Conservation (phyloP, 2,329 filamentous ascomycete genomes). For the Sphaerulina populicola region DNA sequence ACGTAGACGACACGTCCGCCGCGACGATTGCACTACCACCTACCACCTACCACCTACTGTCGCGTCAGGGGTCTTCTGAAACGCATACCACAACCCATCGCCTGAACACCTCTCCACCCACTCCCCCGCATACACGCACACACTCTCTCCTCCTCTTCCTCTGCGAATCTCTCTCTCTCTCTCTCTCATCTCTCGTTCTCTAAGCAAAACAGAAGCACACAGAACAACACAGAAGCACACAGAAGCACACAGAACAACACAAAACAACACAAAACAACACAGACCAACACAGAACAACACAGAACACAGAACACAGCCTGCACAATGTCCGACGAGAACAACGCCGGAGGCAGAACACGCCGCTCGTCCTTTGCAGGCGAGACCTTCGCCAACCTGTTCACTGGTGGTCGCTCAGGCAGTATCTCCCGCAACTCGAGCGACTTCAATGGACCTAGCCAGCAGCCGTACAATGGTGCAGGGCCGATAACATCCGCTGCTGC, state of each 20-base stretch:
- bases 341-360: conserved; percentile 21
- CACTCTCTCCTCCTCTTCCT: background rate
- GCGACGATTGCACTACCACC: background rate
- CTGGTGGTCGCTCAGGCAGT: conserved; percentile 28
- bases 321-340: conserved; percentile 21
- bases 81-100: background rate
- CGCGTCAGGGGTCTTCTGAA: background rate
- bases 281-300: background rate
- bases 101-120: background rate
- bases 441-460: conserved; percentile 23
- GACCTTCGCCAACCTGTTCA: conserved; percentile 44
- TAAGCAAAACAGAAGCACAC: too few relatives aligned
- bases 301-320: background rate
- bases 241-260: background rate
- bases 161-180: background rate
- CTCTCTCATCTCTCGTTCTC: too few relatives aligned
- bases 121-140: too few relatives aligned
- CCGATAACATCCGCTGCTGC: conserved; percentile 44
- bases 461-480: conserved; percentile 32
- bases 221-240: background rate
- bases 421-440: conserved; percentile 28
- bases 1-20: background rate
- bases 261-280: background rate
- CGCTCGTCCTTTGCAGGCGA: conserved; percentile 43
- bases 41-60: background rate